phyloP scores from a whole-genome alignment of 805 yeast species.

The Candida sanyiensis region DNA sequence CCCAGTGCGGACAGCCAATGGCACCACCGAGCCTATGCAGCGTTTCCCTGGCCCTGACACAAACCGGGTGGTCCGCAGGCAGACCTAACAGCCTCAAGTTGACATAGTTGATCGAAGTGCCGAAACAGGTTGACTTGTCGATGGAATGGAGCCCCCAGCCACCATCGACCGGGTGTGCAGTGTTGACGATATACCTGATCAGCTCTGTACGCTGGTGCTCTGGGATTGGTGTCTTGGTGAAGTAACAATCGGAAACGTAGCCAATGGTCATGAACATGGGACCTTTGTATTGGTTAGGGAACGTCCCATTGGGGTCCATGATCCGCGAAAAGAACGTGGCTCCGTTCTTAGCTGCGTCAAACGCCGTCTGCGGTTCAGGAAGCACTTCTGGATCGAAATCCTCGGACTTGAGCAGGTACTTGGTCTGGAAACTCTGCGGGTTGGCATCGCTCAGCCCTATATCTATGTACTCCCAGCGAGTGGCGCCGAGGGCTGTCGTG shows the following conservation, averaged over 20 bases:
- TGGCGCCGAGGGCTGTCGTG: slow-evolving; percentile 67
- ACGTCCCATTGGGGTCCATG: slow-evolving; percentile 82
- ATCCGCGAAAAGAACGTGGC: slow-evolving; percentile 60
- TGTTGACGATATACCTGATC: slow-evolving; percentile 80
- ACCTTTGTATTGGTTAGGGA: slow-evolving; percentile 92
- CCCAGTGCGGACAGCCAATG: slow-evolving; percentile 92
- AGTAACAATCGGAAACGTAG: slow-evolving; percentile 68
- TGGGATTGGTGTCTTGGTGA: slow-evolving; percentile 62
- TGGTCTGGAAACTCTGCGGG: slow-evolving; percentile 50
- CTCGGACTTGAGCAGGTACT: slow-evolving; percentile 45
- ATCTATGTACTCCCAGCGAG: slow-evolving; percentile 68
- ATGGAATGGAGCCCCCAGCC: slow-evolving; percentile 97
- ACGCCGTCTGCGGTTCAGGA: slow-evolving; percentile 35
- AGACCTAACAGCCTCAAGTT: slow-evolving; percentile 77
- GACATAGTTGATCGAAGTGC: slow-evolving; percentile 85
- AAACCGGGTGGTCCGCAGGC: slow-evolving; percentile 65
- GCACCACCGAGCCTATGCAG: slow-evolving; percentile 83
- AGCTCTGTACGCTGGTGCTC: slow-evolving; percentile 62
- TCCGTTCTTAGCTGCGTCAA: slow-evolving; percentile 65
- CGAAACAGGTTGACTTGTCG: slow-evolving; percentile 93
- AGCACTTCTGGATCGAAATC: slow-evolving; percentile 35
- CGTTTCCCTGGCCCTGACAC: slow-evolving; percentile 68
- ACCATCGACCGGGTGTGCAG: slow-evolving; percentile 97
- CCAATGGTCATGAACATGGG: slow-evolving; percentile 98
- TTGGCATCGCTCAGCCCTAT: slow-evolving; percentile 34